Percentiles rank a stretch among this genome's conserved stretches.
Conservation (phyloP, 2,329 filamentous ascomycete species). For the Fonsecaea pugnacius region DNA sequence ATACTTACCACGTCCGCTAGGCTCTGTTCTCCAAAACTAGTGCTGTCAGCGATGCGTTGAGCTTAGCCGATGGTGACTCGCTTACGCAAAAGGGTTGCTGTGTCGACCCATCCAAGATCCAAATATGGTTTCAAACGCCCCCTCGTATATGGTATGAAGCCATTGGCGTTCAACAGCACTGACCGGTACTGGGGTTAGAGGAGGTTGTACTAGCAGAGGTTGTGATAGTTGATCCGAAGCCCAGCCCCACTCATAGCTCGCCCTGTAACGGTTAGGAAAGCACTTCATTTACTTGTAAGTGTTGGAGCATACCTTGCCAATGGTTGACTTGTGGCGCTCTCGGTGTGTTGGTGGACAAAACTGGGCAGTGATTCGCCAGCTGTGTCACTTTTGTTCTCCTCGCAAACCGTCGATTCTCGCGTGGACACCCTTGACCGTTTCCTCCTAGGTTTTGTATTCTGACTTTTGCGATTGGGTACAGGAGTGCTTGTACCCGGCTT, state of each 20-base stretch:
- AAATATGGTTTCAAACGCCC: conserved; percentile 48
- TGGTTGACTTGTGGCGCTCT: conserved; percentile 15
- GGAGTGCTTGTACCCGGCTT: conserved; percentile 5
- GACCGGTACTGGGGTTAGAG: conserved; percentile 11
- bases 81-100: conserved; percentile 50
- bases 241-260: conserved; percentile 17
- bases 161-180: conserved; percentile 24
- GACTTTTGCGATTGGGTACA: conserved; percentile 2
- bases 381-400: conserved; percentile 7
- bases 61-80: not conserved
- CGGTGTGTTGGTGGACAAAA: not conserved
- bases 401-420: not conserved
- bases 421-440: not conserved
- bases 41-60: not conserved
- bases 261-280: conserved; percentile 4
- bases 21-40: conserved; percentile 27
- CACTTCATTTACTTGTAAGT: not conserved
- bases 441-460: conserved; percentile 8
- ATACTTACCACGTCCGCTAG: conserved; percentile 30
- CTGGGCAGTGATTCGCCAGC: conserved; percentile 1
- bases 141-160: conserved; percentile 42
- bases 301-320: conserved; percentile 9
- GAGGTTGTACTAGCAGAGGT: not conserved
- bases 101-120: conserved; percentile 51
- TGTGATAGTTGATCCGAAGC: conserved; percentile 16